Percentiles rank a stretch among this genome's conserved stretches.
These are phyloP conservation scores for Gossypium davidsonii DNA, from an alignment of 441 rosid species.

Conservation along the genomic window DNA sequence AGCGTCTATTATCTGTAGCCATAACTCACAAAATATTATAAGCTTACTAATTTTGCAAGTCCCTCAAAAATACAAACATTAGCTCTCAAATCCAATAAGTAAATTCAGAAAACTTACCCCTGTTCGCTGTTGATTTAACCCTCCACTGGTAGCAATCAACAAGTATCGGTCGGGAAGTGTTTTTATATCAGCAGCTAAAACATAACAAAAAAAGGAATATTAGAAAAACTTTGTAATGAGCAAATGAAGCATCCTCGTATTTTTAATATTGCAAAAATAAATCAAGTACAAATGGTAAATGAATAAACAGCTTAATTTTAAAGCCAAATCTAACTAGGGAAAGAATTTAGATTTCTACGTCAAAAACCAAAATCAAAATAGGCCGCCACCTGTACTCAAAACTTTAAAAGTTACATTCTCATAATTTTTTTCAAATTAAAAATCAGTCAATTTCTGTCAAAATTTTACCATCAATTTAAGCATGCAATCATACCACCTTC, in stretches of 20 bases:
- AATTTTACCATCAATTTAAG: too few relatives aligned
- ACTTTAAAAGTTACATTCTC: too few relatives aligned
- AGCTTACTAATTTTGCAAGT: background rate
- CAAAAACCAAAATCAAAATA: background rate
- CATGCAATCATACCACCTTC: too few relatives aligned
- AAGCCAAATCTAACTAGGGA: background rate
- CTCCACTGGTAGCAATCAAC: constrained; percentile 67
- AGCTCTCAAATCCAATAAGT: background rate
- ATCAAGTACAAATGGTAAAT: background rate
- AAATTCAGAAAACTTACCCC: constrained; percentile 39
- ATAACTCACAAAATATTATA: background rate
- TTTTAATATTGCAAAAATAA: background rate
- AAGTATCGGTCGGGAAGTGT: constrained; percentile 42
- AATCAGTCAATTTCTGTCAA: too few relatives aligned
- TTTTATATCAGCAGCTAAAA: constrained; percentile 36
- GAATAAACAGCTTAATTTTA: background rate
- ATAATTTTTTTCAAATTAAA: too few relatives aligned
- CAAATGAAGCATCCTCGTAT: background rate
- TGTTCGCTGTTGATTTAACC: constrained; percentile 67
- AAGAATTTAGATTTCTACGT: background rate
- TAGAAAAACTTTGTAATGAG: background rate
- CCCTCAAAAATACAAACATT: background rate
- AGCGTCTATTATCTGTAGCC: constrained; percentile 57
- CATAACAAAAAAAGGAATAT: constrained; percentile 7
- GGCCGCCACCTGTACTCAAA: too few relatives aligned